Evolutionary conservation across 768 basidiomycete species (phyloP).

Genomic region (Amanita subjunquillea): DNA sequence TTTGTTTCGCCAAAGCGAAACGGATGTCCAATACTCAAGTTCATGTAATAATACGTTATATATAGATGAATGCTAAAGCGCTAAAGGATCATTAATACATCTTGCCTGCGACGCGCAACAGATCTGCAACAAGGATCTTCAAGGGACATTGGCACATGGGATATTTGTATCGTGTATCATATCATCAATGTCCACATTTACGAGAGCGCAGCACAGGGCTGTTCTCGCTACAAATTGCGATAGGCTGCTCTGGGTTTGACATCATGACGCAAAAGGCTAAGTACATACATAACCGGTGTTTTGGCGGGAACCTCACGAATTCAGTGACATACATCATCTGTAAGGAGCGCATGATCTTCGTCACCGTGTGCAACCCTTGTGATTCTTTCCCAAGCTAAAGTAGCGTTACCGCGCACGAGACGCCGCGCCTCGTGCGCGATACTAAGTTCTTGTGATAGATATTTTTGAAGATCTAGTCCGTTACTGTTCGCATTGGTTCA

Average conservation of each 20-base stretch:
- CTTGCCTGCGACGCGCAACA: not conserved
- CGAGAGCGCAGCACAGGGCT: too few species aligned
- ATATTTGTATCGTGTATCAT: too few species aligned
- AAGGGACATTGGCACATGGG: not conserved
- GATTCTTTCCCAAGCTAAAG: not conserved
- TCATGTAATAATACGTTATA: conserved; percentile 25
- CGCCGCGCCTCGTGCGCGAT: not conserved
- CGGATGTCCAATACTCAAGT: conserved; percentile 19
- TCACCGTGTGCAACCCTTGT: not conserved
- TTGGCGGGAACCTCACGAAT: too few species aligned
- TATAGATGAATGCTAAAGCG: conserved; percentile 29
- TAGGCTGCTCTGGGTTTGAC: too few species aligned
- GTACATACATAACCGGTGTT: too few species aligned
- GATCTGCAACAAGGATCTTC: not conserved
- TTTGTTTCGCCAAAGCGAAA: conserved; percentile 21
- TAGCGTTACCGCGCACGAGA: not conserved
- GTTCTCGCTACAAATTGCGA: too few species aligned
- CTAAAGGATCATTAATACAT: conserved; percentile 5
- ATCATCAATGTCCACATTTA: too few species aligned
- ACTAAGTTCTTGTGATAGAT: too few species aligned
- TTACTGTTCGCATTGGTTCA: too few species aligned
- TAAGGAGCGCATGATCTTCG: not conserved
- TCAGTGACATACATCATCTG: too few species aligned
- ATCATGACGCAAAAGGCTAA: too few species aligned
- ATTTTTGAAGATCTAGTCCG: too few species aligned